A percentile compares a stretch with the other conserved stretches of the same genome.
Conservation (phyloP, 768 basidiomycete genomes). For the Leccinum pellstonianum region DNA sequence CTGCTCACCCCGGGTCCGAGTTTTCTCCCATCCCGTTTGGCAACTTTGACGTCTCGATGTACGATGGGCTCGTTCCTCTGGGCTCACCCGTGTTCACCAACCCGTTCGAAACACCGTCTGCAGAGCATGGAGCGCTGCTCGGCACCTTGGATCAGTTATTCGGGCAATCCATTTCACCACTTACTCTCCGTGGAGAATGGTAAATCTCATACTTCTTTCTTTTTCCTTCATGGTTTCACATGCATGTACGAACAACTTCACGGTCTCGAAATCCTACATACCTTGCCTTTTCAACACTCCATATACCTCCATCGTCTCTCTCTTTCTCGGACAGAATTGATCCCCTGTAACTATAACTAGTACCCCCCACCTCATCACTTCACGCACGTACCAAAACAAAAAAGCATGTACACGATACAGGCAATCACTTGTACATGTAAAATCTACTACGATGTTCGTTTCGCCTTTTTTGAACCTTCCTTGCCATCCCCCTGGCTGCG, state of each 20-base stretch:
- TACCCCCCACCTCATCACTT: slow-evolving; percentile 4
- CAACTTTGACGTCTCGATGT: slow-evolving; percentile 10
- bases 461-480: slow-evolving; percentile 32
- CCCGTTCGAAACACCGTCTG: slow-evolving; percentile 22
- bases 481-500: slow-evolving; percentile 21
- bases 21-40: slow-evolving; percentile 9
- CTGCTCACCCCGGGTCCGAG: not conserved
- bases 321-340: slow-evolving; percentile 7
- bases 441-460: slow-evolving; percentile 18
- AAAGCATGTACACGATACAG: slow-evolving; percentile 4
- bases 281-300: slow-evolving; percentile 1
- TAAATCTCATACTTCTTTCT: slow-evolving; percentile 3
- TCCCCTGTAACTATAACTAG: slow-evolving; percentile 23
- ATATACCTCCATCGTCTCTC: not conserved
- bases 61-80: slow-evolving; percentile 12
- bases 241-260: slow-evolving; percentile 3
- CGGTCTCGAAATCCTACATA: not conserved
- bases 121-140: slow-evolving; percentile 14
- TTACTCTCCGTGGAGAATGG: slow-evolving; percentile 17
- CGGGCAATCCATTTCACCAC: slow-evolving; percentile 29
- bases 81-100: slow-evolving; percentile 33
- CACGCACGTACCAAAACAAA: not conserved
- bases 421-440: not conserved
- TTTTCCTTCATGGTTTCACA: slow-evolving; percentile 1
- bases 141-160: slow-evolving; percentile 31